phyloP scores from a whole-genome alignment of 768 basidiomycete genomes.

The Sarcomyxa edulis region DNA sequence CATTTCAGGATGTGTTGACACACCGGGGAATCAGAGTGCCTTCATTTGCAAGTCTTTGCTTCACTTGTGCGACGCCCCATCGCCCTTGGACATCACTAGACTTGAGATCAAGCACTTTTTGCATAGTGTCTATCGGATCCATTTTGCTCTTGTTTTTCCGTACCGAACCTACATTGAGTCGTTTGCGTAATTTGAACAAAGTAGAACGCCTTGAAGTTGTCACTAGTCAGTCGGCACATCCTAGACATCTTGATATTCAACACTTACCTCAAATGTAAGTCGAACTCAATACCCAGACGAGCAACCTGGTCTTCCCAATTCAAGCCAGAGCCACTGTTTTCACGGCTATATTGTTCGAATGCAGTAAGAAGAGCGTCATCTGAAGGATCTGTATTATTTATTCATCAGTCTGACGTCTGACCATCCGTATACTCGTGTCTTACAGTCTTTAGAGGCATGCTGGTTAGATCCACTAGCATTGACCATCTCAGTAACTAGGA shows the following conservation, averaged over 20 bases:
- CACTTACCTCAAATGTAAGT: not conserved
- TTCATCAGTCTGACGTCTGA: too few species aligned
- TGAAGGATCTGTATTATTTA: constrained; percentile 8
- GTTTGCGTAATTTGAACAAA: not conserved
- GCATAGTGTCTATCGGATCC: not conserved
- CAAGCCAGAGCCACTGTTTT: constrained; percentile 8
- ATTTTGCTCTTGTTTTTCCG: not conserved
- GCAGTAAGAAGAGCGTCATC: constrained; percentile 5
- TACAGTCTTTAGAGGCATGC: not conserved
- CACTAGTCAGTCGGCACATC: too few species aligned
- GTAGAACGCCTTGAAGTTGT: constrained; percentile 2
- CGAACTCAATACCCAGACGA: not conserved
- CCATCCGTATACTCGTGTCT: too few species aligned
- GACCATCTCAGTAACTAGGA: too few species aligned
- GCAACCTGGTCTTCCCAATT: constrained; percentile 2
- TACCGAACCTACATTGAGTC: not conserved
- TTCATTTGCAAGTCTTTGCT: constrained; percentile 10
- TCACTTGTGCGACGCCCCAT: constrained; percentile 12
- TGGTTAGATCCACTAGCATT: not conserved
- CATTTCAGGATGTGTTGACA: too few species aligned
- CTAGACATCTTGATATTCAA: too few species aligned
- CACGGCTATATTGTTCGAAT: constrained; percentile 5
- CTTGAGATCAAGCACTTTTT: constrained; percentile 9
- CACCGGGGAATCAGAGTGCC: constrained; percentile 9
- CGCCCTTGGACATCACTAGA: constrained; percentile 5